Percentiles rank a stretch among this genome's conserved stretches.
Conservation (phyloP, 1,284 basidiomycete species). For the Meira nashicola region DNA sequence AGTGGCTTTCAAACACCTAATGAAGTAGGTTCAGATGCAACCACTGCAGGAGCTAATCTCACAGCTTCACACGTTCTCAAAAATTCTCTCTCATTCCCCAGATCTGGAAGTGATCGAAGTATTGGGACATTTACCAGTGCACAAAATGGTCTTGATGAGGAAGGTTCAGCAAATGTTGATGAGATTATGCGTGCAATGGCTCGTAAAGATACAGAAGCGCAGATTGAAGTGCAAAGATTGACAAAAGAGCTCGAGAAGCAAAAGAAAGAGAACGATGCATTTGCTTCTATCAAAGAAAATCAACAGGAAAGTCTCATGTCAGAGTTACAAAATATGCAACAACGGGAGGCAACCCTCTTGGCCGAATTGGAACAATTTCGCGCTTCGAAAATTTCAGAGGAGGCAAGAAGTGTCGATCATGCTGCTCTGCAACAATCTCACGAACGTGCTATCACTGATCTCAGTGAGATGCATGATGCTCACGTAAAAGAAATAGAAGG, state of each 20-base stretch:
- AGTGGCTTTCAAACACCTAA: neutral
- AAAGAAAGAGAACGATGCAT: constrained; percentile 70
- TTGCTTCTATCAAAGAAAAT: constrained; percentile 71
- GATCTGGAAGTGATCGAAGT: neutral
- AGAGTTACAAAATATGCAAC: constrained; percentile 64
- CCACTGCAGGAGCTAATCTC: neutral
- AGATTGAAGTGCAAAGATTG: constrained; percentile 64
- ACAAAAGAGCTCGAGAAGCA: constrained; percentile 66
- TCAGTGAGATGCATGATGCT: neutral
- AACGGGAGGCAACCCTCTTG: constrained; percentile 58
- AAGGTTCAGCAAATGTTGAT: constrained; percentile 18
- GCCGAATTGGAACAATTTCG: neutral
- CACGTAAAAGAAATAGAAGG: neutral
- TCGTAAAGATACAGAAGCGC: constrained; percentile 80
- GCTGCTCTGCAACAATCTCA: neutral
- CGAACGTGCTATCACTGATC: neutral
- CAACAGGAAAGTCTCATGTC: constrained; percentile 81
- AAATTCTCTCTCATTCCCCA: neutral
- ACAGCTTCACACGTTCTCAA: neutral
- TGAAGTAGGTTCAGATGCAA: constrained; percentile 5
- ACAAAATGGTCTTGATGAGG: neutral
- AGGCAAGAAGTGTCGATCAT: neutral
- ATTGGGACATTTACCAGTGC: neutral
- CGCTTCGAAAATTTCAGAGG: neutral
- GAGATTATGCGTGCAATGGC: constrained; percentile 73